Evolutionary conservation across 1,284 basidiomycete genomes (phyloP).

Genomic region (Exsudoporus floridanus): DNA sequence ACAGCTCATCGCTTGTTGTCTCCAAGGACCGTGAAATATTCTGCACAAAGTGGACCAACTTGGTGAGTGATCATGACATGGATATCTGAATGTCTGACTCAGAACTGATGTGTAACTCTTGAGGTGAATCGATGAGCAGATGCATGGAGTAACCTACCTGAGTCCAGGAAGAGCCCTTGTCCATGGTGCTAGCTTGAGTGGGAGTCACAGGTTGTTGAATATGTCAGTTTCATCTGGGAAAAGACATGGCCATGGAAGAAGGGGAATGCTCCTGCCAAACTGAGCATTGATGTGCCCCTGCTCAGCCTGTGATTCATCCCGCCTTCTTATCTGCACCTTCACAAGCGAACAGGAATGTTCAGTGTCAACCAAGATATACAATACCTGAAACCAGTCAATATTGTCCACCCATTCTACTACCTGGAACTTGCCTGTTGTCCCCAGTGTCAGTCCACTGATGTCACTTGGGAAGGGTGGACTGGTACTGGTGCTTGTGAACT

Average conservation of each 20-base stretch:
- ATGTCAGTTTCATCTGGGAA: constrained; percentile 17
- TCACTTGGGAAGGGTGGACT: not conserved
- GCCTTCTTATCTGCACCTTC: constrained; percentile 7
- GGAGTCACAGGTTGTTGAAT: constrained; percentile 18
- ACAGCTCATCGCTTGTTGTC: not conserved
- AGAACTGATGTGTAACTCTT: too few relatives aligned
- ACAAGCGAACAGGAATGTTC: not conserved
- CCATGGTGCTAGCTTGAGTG: too few relatives aligned
- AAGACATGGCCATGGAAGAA: not conserved
- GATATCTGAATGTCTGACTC: not conserved
- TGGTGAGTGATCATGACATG: not conserved
- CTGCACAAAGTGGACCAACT: not conserved
- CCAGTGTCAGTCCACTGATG: too few relatives aligned
- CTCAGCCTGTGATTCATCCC: constrained; percentile 15
- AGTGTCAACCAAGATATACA: too few relatives aligned
- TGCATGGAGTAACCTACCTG: too few relatives aligned
- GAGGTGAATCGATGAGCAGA: too few relatives aligned
- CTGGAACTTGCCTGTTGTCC: too few relatives aligned
- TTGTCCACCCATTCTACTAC: not conserved
- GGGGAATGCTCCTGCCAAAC: not conserved
- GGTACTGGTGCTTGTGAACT: constrained; percentile 21
- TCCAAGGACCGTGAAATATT: not conserved
- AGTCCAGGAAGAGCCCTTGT: too few relatives aligned
- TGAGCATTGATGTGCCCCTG: constrained; percentile 9
- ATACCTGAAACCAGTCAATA: not conserved